These are phyloP conservation scores for Davidsoniella neocaledoniae DNA, from an alignment of 2,329 filamentous ascomycete genomes.

Conservation along the genomic window DNA sequence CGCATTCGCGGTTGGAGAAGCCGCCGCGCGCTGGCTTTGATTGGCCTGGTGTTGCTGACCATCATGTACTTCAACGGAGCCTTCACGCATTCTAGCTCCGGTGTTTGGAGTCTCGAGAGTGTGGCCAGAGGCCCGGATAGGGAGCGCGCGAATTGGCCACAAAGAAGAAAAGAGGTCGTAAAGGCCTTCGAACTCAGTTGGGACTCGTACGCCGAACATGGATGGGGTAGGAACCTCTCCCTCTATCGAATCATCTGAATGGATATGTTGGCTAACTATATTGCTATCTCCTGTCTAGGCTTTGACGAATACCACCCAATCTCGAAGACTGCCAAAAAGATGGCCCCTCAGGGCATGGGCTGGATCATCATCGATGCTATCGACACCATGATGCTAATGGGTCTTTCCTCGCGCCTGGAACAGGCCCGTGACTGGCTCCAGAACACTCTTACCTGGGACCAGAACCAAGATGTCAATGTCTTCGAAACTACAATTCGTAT, in stretches of 20 bases:
- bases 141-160: conserved; percentile 51
- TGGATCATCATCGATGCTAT: conserved; percentile 97
- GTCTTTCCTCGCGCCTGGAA: conserved; percentile 68
- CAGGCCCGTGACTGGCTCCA: conserved; percentile 83
- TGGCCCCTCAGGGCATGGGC: conserved; percentile 77
- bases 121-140: conserved; percentile 26
- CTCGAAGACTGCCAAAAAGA: conserved; percentile 61
- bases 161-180: conserved; percentile 63
- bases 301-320: conserved; percentile 78
- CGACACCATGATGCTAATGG: conserved; percentile 98
- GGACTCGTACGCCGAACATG: conserved; percentile 82
- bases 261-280: conserved; percentile 16
- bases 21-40: conserved; percentile 41
- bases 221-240: conserved; percentile 56
- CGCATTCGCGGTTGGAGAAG: conserved; percentile 36
- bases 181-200: conserved; percentile 85
- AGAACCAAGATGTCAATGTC: conserved; percentile 89
- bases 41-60: conserved; percentile 35
- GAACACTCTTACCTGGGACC: conserved; percentile 65
- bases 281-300: conserved; percentile 27
- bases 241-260: background rate
- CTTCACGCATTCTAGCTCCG: conserved; percentile 27
- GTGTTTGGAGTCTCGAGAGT: conserved; percentile 41
- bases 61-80: conserved; percentile 55
- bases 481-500: conserved; percentile 98